phyloP scores from a whole-genome alignment of 257 asterid species.

The Gynochthodes officinalis region DNA sequence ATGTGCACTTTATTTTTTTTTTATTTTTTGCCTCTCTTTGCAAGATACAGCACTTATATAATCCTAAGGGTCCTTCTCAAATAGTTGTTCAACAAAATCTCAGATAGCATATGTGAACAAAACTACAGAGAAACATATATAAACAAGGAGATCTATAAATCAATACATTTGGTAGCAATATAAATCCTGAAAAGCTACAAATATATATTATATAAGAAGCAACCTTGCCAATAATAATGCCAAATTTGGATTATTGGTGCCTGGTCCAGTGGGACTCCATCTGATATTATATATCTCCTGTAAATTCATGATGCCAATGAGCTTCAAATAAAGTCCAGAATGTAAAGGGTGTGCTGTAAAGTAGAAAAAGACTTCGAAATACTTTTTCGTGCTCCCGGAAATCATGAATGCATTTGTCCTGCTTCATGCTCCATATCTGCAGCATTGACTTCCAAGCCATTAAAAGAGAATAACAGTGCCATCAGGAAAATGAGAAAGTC shows the following conservation, averaged over 20 bases:
- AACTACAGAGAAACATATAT: not conserved
- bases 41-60: not conserved
- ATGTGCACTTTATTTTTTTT: no score
- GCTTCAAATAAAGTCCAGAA: not conserved
- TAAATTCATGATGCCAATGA: constrained; percentile 3
- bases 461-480: not conserved
- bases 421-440: constrained; percentile 38
- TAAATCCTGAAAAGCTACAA: not conserved
- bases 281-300: constrained; percentile 34
- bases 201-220: not conserved
- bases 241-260: constrained; percentile 26
- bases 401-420: constrained; percentile 24
- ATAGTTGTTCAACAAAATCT: not conserved
- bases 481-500: not conserved
- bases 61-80: not conserved
- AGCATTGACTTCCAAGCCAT: not conserved
- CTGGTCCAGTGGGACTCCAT: constrained; percentile 41
- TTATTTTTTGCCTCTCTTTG: not conserved
- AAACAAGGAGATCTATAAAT: not conserved
- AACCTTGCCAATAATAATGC: constrained; percentile 33
- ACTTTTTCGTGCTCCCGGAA: constrained; percentile 31
- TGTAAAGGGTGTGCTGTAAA: not conserved
- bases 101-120: not conserved
- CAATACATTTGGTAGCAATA: not conserved
- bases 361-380: not conserved